These are phyloP conservation scores for Didymella exigua DNA, from an alignment of 2,329 filamentous ascomycete species.

Conservation along the genomic window DNA sequence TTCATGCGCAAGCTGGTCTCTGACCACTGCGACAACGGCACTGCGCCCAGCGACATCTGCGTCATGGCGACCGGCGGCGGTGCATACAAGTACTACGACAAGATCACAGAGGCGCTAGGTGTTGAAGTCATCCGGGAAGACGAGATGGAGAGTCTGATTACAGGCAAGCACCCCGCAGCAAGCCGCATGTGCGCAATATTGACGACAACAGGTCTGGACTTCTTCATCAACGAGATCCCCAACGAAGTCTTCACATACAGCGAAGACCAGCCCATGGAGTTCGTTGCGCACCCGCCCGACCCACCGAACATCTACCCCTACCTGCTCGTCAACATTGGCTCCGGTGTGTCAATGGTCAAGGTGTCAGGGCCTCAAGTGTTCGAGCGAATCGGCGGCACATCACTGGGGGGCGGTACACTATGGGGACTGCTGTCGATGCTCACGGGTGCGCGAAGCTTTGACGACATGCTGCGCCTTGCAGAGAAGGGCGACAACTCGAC, in stretches of 20 bases:
- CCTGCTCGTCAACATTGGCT: slow-evolving; percentile 96
- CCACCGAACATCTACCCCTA: slow-evolving; percentile 79
- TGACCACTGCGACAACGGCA: slow-evolving; percentile 80
- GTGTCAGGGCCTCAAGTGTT: slow-evolving; percentile 87
- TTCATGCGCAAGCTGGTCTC: slow-evolving; percentile 87
- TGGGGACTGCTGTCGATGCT: slow-evolving; percentile 93
- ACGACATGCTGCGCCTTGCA: slow-evolving; percentile 93
- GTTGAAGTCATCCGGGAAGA: slow-evolving; percentile 92
- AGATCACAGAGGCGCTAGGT: slow-evolving; percentile 79
- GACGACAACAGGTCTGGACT: slow-evolving; percentile 74
- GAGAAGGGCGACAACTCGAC: slow-evolving; percentile 89
- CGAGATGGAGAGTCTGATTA: slow-evolving; percentile 98
- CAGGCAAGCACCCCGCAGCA: slow-evolving; percentile 61
- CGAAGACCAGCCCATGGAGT: slow-evolving; percentile 82
- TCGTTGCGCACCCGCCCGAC: slow-evolving; percentile 74
- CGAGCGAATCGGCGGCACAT: slow-evolving; percentile 91
- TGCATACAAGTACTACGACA: slow-evolving; percentile 95
- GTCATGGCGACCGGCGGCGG: slow-evolving; percentile 97
- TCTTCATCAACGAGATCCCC: slow-evolving; percentile 98
- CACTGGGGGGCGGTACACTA: slow-evolving; percentile 92
- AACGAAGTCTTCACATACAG: slow-evolving; percentile 97
- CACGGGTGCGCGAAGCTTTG: slow-evolving; percentile 93
- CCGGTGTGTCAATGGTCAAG: slow-evolving; percentile 95
- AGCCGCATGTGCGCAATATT: neutral
- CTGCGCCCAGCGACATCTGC: slow-evolving; percentile 73